Percentiles rank a stretch among this genome's conserved stretches.
Conservation (phyloP, 441 rosid species). For the Corymbia citriodora region DNA sequence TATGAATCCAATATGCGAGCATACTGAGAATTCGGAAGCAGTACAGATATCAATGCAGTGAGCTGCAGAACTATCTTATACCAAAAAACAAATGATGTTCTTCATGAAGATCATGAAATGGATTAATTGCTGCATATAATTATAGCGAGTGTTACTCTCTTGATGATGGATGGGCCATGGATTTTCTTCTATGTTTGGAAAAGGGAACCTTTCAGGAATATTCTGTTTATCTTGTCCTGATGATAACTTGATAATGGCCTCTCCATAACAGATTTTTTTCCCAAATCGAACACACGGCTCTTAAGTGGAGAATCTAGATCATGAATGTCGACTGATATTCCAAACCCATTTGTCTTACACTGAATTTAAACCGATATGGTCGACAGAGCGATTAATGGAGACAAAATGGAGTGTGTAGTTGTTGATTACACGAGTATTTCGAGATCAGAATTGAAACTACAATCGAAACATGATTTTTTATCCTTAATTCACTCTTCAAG, state of each 20-base stretch:
- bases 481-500: not conserved
- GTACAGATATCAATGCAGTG: not conserved
- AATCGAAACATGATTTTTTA: not conserved
- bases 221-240: not conserved
- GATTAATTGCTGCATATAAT: not conserved
- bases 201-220: not conserved
- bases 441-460: not conserved
- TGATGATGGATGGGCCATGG: not conserved
- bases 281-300: rapidly evolving
- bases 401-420: not conserved
- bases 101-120: not conserved
- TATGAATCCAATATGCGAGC: not conserved
- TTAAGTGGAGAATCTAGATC: not conserved
- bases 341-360: not conserved
- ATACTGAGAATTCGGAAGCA: not conserved
- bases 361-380: not conserved
- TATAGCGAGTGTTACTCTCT: not conserved
- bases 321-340: not conserved
- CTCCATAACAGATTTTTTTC: not conserved
- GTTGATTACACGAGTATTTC: not conserved
- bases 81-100: not conserved
- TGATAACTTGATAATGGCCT: not conserved
- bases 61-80: not conserved
- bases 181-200: not conserved
- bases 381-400: not conserved